Percentiles rank a stretch among this genome's conserved stretches.
Conservation (phyloP, 1,139 yeast genomes). For the Eremothecium coryli region DNA sequence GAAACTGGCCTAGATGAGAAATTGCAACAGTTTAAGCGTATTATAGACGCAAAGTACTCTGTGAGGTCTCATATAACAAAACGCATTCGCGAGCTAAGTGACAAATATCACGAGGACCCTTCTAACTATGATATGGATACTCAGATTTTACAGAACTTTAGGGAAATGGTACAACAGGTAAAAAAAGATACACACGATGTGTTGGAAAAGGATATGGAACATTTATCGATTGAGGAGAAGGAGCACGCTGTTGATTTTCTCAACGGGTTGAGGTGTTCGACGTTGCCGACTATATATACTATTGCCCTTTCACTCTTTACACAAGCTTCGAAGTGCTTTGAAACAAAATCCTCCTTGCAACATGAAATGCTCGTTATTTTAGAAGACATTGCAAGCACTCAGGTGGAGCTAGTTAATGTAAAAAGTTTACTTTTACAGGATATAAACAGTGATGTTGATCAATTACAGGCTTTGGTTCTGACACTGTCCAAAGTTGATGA, state of each 20-base stretch:
- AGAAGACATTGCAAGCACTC: slow-evolving; percentile 23
- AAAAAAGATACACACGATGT: slow-evolving; percentile 15
- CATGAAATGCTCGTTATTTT: slow-evolving; percentile 13
- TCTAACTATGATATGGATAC: slow-evolving; percentile 19
- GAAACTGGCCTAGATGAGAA: slow-evolving; percentile 23
- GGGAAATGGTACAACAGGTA: slow-evolving; percentile 16
- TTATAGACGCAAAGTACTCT: slow-evolving; percentile 29
- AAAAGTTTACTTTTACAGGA: slow-evolving; percentile 30
- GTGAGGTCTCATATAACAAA: slow-evolving; percentile 16
- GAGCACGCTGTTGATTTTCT: slow-evolving; percentile 10
- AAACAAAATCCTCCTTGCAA: slow-evolving; percentile 19
- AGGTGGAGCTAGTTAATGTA: slow-evolving; percentile 21
- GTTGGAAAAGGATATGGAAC: slow-evolving; percentile 14
- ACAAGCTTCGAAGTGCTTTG: slow-evolving; percentile 18
- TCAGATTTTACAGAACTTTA: slow-evolving; percentile 21
- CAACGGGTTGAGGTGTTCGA: slow-evolving; percentile 13
- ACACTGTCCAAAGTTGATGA: slow-evolving; percentile 50
- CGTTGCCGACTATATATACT: slow-evolving; percentile 19
- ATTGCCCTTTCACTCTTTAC: slow-evolving; percentile 25
- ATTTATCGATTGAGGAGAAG: slow-evolving; percentile 9
- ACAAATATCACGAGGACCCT: slow-evolving; percentile 9
- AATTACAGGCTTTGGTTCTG: slow-evolving; percentile 38
- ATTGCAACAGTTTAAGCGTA: slow-evolving; percentile 22
- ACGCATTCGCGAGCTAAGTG: slow-evolving; percentile 16
- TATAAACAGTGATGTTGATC: slow-evolving; percentile 29